Evolutionary conservation across 2,329 filamentous ascomycete species (phyloP), one percentile per base, ranked within the genome.

Genomic region (Thielaviopsis populi): DNA sequence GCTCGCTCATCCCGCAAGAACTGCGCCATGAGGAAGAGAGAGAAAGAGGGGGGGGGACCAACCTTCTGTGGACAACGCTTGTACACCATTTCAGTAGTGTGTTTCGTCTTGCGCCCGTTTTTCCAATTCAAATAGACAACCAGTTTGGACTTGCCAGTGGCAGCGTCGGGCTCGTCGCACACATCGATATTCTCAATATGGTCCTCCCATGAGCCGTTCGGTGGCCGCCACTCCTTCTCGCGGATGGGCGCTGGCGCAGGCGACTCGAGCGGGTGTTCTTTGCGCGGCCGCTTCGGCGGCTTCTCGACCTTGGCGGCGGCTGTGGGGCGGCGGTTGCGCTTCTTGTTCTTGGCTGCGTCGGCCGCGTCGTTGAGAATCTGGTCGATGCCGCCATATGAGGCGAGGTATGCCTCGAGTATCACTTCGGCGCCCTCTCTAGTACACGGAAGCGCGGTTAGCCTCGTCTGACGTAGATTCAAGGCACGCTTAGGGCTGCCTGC

Each of bases 21-120:
- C n/a, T 59, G 1, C 4, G 22, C 46, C 19, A n/a, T n/a, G n/a
- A n/a, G n/a, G n/a, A n/a, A n/a, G n/a, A n/a, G n/a, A n/a, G n/a
- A n/a, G n/a, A n/a, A n/a, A n/a, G n/a, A n/a, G n/a, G n/a, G n/a
- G 46, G 24, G 13, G 19, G 8, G 2, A 19, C 75, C 64, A 72
- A 87, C 86, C 79, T 86, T 88, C 70, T 92, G 88, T 0, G 89
- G 89, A 68, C 87, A 91, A 69, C 89, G 85, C 69, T 84, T 80
- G 69, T 91, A 88, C 7, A 91, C 80, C 15, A 85, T 79, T 22
- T 78, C 73, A 17, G 88, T 83, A 10, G 83, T 79, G 69, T 92
- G 88, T 70, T 88, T 84, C 0, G 87, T 88, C 76, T 89, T 91
- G 59, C 82, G 77, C 8, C 83, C 84, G 66, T 86, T 84, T 69